Base-by-base conservation (phyloP, 2,329 filamentous ascomycete genomes). In the Emmonsiellopsis sp. region DNA sequence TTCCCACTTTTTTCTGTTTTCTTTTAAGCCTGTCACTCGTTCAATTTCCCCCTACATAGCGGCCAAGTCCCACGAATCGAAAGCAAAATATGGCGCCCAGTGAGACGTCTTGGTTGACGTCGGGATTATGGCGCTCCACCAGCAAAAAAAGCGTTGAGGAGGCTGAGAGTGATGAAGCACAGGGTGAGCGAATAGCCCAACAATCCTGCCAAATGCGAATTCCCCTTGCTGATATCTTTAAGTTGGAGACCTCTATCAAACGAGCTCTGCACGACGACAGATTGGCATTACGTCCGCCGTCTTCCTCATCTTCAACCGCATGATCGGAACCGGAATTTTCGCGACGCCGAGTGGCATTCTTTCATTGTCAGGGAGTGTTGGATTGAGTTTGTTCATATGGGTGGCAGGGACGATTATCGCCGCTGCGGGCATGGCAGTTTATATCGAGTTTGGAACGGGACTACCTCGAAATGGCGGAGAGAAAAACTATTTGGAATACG, bases 401-500 rank as follows among this genome's bases (percentile, higher is more conserved):
- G 54, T 84, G 0, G 65, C 80, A 0, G 84, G 84, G 0, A 77
- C 81, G 2, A 56, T 81, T 2, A 71, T 86, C 5, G 78, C 81
- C 0, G 80, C 76, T 8, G 81, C 78, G 49, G 81, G 81, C 0
- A 70, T 87, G 0, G 76, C 77, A 7, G 76, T 87, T 0, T 77
- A 77, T 14, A 74, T 87, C 10, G 84, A 87, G 61, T 82, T 82
- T 59, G 84, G 84, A 0, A 82, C 77, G 58, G 84, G 85, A 78
- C 70, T 87, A 17, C 84, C 84, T 3, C 74, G 83, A 1, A 84
- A 80, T 2, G 84, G 84, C 9, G 84, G 83, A 46, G 73, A 79
- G 34, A 87, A 86, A 64, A 81, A 86, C 4, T 87, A 86, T 59
- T 74, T 87, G 42, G 83, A 87, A 65, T 84, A 82, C 58, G 82